Conservation (phyloP, 768 basidiomycete species). For the Suillus lakei region DNA sequence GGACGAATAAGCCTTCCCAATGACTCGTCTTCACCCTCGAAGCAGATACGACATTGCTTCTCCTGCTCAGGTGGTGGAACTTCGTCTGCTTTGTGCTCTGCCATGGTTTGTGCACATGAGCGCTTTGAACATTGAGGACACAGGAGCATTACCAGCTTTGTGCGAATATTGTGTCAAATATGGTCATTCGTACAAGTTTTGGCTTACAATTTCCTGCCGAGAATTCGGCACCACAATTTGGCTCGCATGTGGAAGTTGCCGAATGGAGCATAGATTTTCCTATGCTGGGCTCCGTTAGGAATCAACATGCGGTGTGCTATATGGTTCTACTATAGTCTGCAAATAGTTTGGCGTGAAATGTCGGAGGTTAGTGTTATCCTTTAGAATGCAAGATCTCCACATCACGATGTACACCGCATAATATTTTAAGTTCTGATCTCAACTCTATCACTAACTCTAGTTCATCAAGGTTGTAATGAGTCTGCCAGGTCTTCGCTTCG, state of each 20-base stretch:
- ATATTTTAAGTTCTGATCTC: neutral
- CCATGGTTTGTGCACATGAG: neutral
- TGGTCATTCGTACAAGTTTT: neutral
- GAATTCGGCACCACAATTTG: neutral
- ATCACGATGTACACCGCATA: neutral
- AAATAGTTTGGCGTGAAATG: neutral
- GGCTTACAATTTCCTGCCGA: neutral
- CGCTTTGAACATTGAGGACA: neutral
- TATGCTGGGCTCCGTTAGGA: neutral
- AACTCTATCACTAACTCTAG: constrained; percentile 6
- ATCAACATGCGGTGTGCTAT: no score
- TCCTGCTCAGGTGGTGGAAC: constrained; percentile 37
- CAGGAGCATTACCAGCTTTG: neutral
- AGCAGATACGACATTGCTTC: constrained; percentile 85
- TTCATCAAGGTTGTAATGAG: neutral
- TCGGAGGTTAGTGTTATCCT: neutral
- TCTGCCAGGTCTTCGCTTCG: constrained; percentile 6
- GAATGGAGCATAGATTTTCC: neutral
- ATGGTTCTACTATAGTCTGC: no score
- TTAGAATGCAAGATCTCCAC: neutral
- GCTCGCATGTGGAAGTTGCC: neutral
- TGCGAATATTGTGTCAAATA: neutral
- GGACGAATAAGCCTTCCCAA: constrained; percentile 84
- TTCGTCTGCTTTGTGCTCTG: constrained; percentile 18
- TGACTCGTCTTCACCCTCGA: constrained; percentile 64